phyloP scores from a whole-genome alignment of 139 green algal species.

The Yamagishiella unicocca region DNA sequence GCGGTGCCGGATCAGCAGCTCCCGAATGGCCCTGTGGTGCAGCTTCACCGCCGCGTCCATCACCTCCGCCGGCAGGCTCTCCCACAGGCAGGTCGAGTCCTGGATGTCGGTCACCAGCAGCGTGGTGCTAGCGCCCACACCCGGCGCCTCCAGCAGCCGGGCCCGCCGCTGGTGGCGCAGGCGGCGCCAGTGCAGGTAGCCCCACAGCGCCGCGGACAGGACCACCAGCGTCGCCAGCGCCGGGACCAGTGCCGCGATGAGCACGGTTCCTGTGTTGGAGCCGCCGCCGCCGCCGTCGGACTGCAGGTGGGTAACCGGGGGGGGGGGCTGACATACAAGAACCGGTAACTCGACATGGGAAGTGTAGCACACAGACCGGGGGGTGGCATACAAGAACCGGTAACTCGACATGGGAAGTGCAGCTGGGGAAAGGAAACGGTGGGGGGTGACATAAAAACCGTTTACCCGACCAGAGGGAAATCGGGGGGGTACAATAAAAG shows the following conservation, averaged over 20 bases:
- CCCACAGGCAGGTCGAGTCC: conserved; percentile 29
- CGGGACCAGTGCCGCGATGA: neutral
- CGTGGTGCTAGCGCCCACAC: neutral
- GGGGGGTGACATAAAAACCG: no score
- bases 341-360: no score
- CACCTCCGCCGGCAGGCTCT: conserved; percentile 7
- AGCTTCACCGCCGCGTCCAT: conserved; percentile 33
- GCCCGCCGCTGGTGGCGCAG: neutral
- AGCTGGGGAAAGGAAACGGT: no score
- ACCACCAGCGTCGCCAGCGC: neutral
- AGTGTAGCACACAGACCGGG: no score
- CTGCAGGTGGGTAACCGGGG: no score
- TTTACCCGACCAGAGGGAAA: no score
- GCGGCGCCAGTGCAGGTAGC: neutral
- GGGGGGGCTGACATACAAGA: no score
- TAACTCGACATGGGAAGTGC: no score
- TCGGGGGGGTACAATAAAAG: no score
- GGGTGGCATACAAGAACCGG: no score
- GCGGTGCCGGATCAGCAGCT: neutral
- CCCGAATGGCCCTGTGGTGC: conserved; percentile 29
- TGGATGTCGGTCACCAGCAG: conserved; percentile 27
- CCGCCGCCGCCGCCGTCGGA: neutral
- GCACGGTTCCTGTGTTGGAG: neutral
- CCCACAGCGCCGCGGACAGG: neutral
- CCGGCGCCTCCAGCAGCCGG: neutral